Evolutionary conservation across 192 early-diverging fungal species (phyloP).

Genomic region (Podila verticillata): DNA sequence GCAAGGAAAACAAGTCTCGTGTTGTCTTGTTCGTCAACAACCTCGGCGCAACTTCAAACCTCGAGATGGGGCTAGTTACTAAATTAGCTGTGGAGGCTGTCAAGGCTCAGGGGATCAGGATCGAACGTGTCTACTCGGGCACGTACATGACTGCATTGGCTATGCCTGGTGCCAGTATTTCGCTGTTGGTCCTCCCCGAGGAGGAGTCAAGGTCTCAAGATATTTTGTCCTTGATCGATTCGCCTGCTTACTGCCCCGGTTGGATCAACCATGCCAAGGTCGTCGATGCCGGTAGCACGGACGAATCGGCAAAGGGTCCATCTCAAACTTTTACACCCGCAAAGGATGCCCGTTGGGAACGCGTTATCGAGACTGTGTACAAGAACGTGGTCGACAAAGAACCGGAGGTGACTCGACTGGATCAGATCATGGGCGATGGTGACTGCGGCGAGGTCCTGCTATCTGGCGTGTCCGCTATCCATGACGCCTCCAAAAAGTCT

Average conservation of each 20-base stretch:
- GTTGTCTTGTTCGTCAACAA: conserved; percentile 86
- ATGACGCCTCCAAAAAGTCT: conserved; percentile 51
- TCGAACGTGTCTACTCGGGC: conserved; percentile 71
- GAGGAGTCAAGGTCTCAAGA: conserved; percentile 30
- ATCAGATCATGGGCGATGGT: conserved; percentile 84
- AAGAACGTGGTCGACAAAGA: conserved; percentile 56
- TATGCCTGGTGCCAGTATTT: conserved; percentile 82
- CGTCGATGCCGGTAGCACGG: conserved; percentile 55
- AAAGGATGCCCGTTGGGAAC: conserved; percentile 57
- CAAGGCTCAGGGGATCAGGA: conserved; percentile 34
- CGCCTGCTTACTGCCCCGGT: conserved; percentile 64
- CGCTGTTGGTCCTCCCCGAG: conserved; percentile 70
- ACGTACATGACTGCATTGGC: conserved; percentile 84
- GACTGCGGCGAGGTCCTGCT: conserved; percentile 83
- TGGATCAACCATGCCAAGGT: conserved; percentile 66
- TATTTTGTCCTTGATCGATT: conserved; percentile 64
- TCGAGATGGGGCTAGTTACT: conserved; percentile 77
- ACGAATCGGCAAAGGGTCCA: conserved; percentile 44
- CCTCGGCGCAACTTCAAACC: conserved; percentile 76
- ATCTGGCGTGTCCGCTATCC: conserved; percentile 70
- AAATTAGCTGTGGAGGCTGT: conserved; percentile 71
- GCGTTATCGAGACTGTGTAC: conserved; percentile 56
- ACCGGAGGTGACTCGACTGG: conserved; percentile 73
- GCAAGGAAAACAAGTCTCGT: conserved; percentile 44
- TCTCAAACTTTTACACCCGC: conserved; percentile 38